Percentiles rank a stretch among this genome's conserved stretches.
Conservation (phyloP, 1,139 yeast genomes). For the Trichomonascaceae sp. region DNA sequence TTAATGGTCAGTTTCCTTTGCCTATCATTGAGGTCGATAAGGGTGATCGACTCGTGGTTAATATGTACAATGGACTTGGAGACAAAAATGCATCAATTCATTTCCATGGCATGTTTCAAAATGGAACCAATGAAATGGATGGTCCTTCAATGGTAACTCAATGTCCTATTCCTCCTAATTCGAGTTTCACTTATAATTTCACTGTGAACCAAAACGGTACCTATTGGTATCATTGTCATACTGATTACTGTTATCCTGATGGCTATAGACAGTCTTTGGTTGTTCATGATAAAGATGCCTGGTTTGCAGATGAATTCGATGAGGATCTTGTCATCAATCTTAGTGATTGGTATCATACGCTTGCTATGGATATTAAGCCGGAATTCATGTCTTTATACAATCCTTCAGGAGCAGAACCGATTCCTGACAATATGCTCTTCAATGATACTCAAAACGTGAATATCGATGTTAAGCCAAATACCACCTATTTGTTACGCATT, state of each 20-base stretch:
- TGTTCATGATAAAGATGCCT: constrained; percentile 58
- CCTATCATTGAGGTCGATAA: constrained; percentile 64
- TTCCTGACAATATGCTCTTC: constrained; percentile 70
- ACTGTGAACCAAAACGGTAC: constrained; percentile 83
- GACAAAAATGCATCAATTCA: constrained; percentile 68
- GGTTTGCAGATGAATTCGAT: constrained; percentile 53
- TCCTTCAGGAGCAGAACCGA: constrained; percentile 97
- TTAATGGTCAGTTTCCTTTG: constrained; percentile 80
- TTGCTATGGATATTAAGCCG: constrained; percentile 44
- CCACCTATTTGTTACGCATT: constrained; percentile 70
- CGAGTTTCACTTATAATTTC: constrained; percentile 65
- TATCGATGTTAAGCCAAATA: constrained; percentile 67
- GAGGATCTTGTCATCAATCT: constrained; percentile 62
- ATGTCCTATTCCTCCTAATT: constrained; percentile 81
- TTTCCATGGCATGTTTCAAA: constrained; percentile 88
- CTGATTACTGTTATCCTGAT: constrained; percentile 80
- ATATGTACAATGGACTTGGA: constrained; percentile 60
- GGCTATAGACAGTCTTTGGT: constrained; percentile 82
- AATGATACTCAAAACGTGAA: constrained; percentile 67
- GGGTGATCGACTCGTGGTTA: constrained; percentile 67
- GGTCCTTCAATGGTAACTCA: constrained; percentile 86
- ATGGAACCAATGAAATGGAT: constrained; percentile 73
- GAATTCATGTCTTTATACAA: constrained; percentile 62
- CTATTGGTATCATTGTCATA: constrained; percentile 94
- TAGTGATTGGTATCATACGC: constrained; percentile 80